Evolutionary conservation across 495 filamentous ascomycete genomes (phyloP), one percentile per base, ranked within the genome.

Genomic region (Polyplosphaeria fusca): DNA sequence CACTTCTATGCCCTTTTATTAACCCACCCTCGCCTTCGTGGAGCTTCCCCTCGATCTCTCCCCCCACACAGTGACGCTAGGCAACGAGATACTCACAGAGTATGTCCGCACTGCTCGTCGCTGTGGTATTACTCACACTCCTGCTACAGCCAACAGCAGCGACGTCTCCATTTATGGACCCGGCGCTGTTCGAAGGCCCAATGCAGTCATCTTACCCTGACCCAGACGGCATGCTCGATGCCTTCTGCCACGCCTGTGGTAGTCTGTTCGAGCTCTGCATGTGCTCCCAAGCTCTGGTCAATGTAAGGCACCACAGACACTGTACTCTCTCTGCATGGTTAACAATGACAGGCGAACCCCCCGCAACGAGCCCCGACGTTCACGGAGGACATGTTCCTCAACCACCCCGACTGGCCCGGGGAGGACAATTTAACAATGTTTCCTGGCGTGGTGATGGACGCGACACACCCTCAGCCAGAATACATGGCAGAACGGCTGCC

Each of bases 321-420:
- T 7, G 26, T 24, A n/a, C 39, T 1, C 4, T 23, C 46, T 42
- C 14, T 19, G 25, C 40, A n/a, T 25, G 49, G 38, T 41, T 37
- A 24, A 61, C 45, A 44, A 5, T 35, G 19, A 23, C 7, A 55
- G 47, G 4, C 37, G 7, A 53, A 27, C 19, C 44, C 43, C n/a
- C 30, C 53, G n/a, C 26, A 18, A 16, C 47, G 27, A 4, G n/a
- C n/a, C n/a, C 48, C 37, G 18, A 54, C 47, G 18, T 46, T 66
- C 39, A 62, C 58, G 22, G 4, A 24, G 1, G 23, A 20, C 1
- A 52, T 44, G 22, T 55, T 66, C 28, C 19, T 44, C 28, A 16
- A 57, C 16, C 62, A 65, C 25, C 52, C 45, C 20, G 57, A 61
- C 22, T 65, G 62, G 62, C 47, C 56, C 3, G 46, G 30, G 41